Evolutionary conservation across 495 filamentous ascomycete species (phyloP).

Genomic region (Penicillium diatomitis): DNA sequence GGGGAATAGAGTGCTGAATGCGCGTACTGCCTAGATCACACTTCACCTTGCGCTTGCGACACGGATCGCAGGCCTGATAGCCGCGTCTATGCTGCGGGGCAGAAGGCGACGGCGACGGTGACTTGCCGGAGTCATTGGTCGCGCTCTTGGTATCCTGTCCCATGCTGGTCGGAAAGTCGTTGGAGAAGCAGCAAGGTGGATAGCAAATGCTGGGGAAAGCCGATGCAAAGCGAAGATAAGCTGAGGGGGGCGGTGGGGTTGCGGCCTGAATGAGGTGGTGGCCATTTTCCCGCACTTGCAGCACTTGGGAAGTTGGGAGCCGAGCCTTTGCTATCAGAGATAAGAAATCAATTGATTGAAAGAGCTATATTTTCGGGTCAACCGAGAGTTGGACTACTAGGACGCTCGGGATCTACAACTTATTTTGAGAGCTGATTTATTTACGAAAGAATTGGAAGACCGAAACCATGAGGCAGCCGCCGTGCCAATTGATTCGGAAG

Average conservation of each 20-base stretch:
- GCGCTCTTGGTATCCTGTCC: slow-evolving; percentile 19
- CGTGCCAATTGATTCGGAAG: too few relatives aligned
- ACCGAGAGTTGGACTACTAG: too few relatives aligned
- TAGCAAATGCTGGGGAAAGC: slow-evolving; percentile 23
- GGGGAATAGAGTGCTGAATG: slow-evolving; percentile 4
- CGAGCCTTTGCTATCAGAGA: too few relatives aligned
- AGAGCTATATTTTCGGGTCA: too few relatives aligned
- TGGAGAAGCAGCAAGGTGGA: slow-evolving; percentile 12
- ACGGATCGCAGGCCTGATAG: slow-evolving; percentile 86
- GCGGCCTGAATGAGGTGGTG: slow-evolving; percentile 9
- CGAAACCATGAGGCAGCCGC: too few relatives aligned
- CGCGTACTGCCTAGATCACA: slow-evolving; percentile 74
- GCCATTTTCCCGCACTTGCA: too few relatives aligned
- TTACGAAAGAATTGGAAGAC: too few relatives aligned
- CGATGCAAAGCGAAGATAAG: slow-evolving; percentile 43
- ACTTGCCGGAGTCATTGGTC: slow-evolving; percentile 16
- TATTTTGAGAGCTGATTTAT: too few relatives aligned
- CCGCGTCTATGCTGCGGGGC: slow-evolving; percentile 56
- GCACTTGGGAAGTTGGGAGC: too few relatives aligned
- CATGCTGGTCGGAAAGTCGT: slow-evolving; percentile 13
- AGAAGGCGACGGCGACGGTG: slow-evolving; percentile 24
- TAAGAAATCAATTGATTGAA: too few relatives aligned
- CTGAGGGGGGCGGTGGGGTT: slow-evolving; percentile 31
- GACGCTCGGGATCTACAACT: too few relatives aligned
- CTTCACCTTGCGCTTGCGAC: slow-evolving; percentile 82